phyloP scores from a whole-genome alignment of 352 stramenopile genomes.

The Thalassiosira oceanica region DNA sequence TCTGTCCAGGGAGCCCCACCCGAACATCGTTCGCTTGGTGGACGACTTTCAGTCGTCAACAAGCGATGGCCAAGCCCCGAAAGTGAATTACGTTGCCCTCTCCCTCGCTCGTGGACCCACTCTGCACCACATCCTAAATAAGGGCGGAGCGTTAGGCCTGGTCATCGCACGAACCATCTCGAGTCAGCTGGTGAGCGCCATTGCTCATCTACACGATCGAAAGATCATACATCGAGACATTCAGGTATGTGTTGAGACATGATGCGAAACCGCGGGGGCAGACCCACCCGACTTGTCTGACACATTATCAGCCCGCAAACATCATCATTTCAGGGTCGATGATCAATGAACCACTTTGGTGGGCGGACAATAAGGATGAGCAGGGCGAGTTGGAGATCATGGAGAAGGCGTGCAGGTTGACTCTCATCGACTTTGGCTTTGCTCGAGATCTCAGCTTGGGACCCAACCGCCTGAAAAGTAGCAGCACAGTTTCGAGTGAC shows the following conservation, averaged over 20 bases:
- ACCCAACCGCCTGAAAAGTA: slow-evolving; percentile 11
- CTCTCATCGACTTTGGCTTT: slow-evolving; percentile 80
- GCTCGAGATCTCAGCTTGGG: slow-evolving; percentile 45
- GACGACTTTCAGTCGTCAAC: slow-evolving; percentile 7
- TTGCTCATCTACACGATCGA: slow-evolving; percentile 74
- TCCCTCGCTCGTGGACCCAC: slow-evolving; percentile 66
- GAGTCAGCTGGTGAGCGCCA: slow-evolving; percentile 58
- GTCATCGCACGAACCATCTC: slow-evolving; percentile 57
- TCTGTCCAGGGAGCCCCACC: no score
- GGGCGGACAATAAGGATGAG: slow-evolving; percentile 57
- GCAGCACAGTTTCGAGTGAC: not conserved
- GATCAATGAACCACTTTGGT: slow-evolving; percentile 44
- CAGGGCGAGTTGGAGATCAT: slow-evolving; percentile 36
- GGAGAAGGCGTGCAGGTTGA: slow-evolving; percentile 63
- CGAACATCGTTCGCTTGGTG: slow-evolving; percentile 63
- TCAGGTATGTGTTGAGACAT: not conserved
- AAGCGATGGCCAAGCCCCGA: not conserved
- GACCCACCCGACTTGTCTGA: no score
- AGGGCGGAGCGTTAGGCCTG: slow-evolving; percentile 66
- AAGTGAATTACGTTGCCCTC: slow-evolving; percentile 35
- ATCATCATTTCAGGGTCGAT: slow-evolving; percentile 38
- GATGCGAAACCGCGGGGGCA: slow-evolving; percentile 27
- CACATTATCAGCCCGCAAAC: slow-evolving; percentile 79
- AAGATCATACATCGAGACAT: not conserved
- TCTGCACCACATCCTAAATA: slow-evolving; percentile 63